A percentile compares a stretch with the other conserved stretches of the same genome.
Conservation (phyloP, 2,329 filamentous ascomycete species). For the Gaeumannomyces sp. region DNA sequence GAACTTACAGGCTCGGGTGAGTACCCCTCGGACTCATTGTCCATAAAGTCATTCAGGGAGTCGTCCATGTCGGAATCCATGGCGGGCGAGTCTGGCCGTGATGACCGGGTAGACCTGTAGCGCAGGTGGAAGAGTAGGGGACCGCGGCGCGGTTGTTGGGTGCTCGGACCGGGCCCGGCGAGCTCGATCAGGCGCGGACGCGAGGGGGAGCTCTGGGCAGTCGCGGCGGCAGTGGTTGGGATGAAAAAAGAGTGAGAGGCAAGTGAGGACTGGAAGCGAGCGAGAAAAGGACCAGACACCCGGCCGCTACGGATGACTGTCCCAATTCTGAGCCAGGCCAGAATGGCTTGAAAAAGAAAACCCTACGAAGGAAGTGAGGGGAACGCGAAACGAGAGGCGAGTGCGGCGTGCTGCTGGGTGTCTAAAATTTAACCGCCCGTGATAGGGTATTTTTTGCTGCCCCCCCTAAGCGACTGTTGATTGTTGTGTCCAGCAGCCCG, state of each 20-base stretch:
- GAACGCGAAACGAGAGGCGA: not conserved
- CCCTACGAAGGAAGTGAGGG: not conserved
- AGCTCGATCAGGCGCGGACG: not conserved
- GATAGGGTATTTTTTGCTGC: not conserved
- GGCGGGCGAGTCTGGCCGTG: not conserved
- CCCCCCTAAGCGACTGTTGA: not conserved
- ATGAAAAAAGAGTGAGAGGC: not conserved
- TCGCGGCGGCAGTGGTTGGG: too few relatives aligned
- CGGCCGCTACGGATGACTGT: not conserved
- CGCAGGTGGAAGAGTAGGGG: not conserved
- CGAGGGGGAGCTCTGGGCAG: not conserved
- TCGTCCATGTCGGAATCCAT: slow-evolving; percentile 59
- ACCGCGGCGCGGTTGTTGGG: not conserved
- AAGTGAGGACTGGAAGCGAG: not conserved
- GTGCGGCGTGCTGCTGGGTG: not conserved
- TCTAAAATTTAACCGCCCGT: not conserved
- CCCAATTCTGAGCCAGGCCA: not conserved
- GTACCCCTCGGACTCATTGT: slow-evolving; percentile 53
- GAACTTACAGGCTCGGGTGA: slow-evolving; percentile 47
- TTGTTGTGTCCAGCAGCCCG: not conserved
- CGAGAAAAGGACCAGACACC: not conserved
- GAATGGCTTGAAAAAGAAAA: not conserved
- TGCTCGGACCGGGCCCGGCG: not conserved
- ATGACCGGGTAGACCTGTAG: not conserved
- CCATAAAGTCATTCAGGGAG: slow-evolving; percentile 44